These are phyloP conservation scores for Puccinia polysora DNA, from an alignment of 1,284 basidiomycete species.

Conservation along the genomic window DNA sequence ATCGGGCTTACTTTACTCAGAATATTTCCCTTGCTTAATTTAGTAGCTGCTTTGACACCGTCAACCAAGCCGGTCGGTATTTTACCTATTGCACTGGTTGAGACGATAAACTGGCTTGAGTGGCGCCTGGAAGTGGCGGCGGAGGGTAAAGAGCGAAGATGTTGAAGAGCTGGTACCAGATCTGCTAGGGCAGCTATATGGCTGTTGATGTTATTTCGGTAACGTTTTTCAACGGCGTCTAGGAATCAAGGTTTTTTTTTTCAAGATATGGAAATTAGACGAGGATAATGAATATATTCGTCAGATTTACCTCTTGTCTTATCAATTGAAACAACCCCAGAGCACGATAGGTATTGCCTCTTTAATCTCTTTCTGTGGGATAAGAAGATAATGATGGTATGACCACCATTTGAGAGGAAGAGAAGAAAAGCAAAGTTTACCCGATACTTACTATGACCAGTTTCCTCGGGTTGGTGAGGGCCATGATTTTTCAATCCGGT, in stretches of 20 bases:
- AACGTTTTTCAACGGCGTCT: constrained; percentile 50
- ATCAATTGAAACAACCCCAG: no score
- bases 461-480: constrained; percentile 15
- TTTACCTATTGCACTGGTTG: constrained; percentile 45
- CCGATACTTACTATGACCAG: constrained; percentile 32
- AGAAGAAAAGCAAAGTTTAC: neutral
- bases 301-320: no score
- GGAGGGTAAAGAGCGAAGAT: constrained; percentile 48
- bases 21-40: constrained; percentile 48
- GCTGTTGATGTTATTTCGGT: constrained; percentile 50
- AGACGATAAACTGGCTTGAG: constrained; percentile 48
- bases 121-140: constrained; percentile 47
- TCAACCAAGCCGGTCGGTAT: constrained; percentile 48
- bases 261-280: no score
- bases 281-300: no score
- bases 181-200: constrained; percentile 48
- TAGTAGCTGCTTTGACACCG: constrained; percentile 48
- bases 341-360: no score
- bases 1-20: constrained; percentile 45
- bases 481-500: neutral
- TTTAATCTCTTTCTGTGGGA: no score
- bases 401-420: neutral
- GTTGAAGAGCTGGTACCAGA: constrained; percentile 47
- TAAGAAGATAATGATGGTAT: no score
- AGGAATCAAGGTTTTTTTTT: neutral